These are phyloP conservation scores for Stevia rebaudiana DNA, from an alignment of 140 eudicot species.

Conservation along the genomic window DNA sequence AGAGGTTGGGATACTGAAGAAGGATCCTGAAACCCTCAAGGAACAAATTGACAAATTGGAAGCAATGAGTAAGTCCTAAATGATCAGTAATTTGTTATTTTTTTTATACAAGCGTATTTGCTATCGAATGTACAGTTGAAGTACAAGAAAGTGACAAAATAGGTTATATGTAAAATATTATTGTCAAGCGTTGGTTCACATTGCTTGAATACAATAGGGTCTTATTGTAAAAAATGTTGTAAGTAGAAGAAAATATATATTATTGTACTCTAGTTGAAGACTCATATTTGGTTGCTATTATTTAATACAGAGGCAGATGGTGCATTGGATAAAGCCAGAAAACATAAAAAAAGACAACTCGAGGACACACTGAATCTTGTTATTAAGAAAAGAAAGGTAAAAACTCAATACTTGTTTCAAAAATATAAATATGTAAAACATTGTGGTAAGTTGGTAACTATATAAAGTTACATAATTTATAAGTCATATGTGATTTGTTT, in stretches of 20 bases:
- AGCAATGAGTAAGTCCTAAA: slow-evolving; percentile 65
- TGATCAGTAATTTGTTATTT: neutral
- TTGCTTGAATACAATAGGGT: neutral
- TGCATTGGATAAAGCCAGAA: slow-evolving; percentile 92
- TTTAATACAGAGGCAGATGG: slow-evolving; percentile 92
- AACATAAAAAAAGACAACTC: slow-evolving; percentile 94
- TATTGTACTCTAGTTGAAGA: slow-evolving; percentile 11
- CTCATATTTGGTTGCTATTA: neutral
- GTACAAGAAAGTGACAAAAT: neutral
- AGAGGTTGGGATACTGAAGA: slow-evolving; percentile 94
- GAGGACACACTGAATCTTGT: slow-evolving; percentile 90
- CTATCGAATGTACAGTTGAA: neutral
- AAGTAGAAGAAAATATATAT: no score
- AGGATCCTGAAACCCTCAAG: slow-evolving; percentile 85
- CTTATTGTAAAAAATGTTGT: no score
- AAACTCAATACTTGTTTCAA: neutral
- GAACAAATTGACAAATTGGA: slow-evolving; percentile 90
- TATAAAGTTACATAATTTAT: slow-evolving; percentile 6
- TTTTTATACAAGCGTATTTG: neutral
- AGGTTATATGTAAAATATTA: neutral
- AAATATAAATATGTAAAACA: neutral
- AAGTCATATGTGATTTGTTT: neutral
- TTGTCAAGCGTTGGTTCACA: neutral
- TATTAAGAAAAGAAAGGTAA: slow-evolving; percentile 87
- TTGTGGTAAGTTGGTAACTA: neutral